phyloP scores from a whole-genome alignment of 768 basidiomycete species.

The Suillus fuscotomentosus region DNA sequence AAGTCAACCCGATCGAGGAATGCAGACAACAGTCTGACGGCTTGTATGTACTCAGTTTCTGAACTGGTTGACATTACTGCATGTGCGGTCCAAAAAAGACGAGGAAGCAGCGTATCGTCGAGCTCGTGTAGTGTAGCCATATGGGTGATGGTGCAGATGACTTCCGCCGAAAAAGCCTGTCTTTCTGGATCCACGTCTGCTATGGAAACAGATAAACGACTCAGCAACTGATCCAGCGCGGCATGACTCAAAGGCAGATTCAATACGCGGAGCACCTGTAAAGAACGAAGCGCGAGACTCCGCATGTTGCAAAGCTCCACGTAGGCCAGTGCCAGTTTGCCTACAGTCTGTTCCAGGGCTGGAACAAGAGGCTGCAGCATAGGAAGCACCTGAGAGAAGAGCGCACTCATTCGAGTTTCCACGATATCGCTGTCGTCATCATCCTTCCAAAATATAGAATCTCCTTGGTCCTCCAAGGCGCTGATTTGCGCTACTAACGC shows the following conservation, averaged over 20 bases:
- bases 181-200: slow-evolving; percentile 75
- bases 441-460: slow-evolving; percentile 67
- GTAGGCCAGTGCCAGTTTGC: slow-evolving; percentile 77
- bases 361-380: slow-evolving; percentile 71
- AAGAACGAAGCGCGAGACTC: slow-evolving; percentile 80
- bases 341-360: slow-evolving; percentile 73
- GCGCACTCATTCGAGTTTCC: slow-evolving; percentile 63
- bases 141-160: slow-evolving; percentile 71
- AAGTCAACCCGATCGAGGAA: slow-evolving; percentile 71
- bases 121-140: slow-evolving; percentile 56
- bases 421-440: slow-evolving; percentile 56
- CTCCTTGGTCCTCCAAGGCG: slow-evolving; percentile 57
- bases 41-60: slow-evolving; percentile 74
- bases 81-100: slow-evolving; percentile 83
- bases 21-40: slow-evolving; percentile 60
- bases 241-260: slow-evolving; percentile 67
- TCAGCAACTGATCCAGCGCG: slow-evolving; percentile 77
- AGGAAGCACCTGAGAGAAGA: slow-evolving; percentile 65
- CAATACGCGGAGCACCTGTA: slow-evolving; percentile 86
- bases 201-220: slow-evolving; percentile 81
- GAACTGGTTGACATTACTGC: slow-evolving; percentile 83
- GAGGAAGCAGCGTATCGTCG: slow-evolving; percentile 64
- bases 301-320: slow-evolving; percentile 86
- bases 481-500: slow-evolving; percentile 51
- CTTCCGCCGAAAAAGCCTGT: slow-evolving; percentile 80